Percentiles rank a stretch among this genome's conserved stretches.
Conservation (phyloP, 2,329 filamentous ascomycete species). For the Hymenoscyphus fraxineus region DNA sequence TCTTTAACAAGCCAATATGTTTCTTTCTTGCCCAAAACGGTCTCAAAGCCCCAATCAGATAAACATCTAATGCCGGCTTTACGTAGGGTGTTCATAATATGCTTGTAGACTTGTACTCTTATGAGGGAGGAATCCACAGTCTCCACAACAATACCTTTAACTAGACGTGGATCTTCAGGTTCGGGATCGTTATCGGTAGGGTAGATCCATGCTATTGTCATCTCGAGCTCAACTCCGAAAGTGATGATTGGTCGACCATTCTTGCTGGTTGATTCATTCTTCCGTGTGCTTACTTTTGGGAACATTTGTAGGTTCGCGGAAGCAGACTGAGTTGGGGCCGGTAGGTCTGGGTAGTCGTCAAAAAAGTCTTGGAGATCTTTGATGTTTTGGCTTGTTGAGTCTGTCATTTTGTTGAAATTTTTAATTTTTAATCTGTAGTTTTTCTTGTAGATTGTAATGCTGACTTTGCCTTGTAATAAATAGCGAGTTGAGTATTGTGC, state of each 20-base stretch:
- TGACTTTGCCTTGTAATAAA: no score
- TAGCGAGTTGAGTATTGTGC: no score
- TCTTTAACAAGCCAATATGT: background rate
- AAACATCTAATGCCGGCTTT: background rate
- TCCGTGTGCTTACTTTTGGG: no score
- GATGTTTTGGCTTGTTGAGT: no score
- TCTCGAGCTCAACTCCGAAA: slow-evolving; percentile 1
- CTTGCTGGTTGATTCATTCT: no score
- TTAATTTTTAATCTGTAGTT: no score
- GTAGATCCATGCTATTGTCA: background rate
- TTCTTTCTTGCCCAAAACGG: background rate
- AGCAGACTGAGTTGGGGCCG: no score
- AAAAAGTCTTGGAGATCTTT: no score
- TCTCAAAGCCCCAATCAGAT: background rate
- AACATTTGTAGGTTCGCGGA: no score
- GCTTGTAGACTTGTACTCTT: background rate
- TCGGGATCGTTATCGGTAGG: background rate
- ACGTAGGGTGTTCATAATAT: background rate
- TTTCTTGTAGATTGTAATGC: no score
- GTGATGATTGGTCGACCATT: background rate
- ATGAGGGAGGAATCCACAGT: background rate
- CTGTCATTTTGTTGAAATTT: no score
- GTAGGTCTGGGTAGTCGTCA: no score
- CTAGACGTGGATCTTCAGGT: background rate
- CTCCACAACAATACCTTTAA: background rate